A percentile compares a stretch with the other conserved stretches of the same genome.
Conservation (phyloP, 257 asterid genomes). For the Fraxinus quadrangulata region DNA sequence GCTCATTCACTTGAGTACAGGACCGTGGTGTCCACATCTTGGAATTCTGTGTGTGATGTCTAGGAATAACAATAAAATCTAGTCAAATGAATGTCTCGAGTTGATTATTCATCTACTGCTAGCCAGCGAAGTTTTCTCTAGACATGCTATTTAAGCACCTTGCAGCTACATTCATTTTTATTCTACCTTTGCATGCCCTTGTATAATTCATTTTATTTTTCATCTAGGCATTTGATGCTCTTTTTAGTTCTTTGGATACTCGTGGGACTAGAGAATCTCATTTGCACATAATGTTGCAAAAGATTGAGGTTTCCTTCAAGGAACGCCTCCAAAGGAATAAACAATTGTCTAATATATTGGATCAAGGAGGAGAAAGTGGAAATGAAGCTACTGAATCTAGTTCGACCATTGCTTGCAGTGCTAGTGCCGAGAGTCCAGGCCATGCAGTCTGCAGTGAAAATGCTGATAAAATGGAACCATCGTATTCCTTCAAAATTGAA, state of each 20-base stretch:
- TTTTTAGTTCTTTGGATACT: constrained; percentile 71
- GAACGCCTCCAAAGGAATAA: constrained; percentile 51
- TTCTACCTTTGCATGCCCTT: not conserved
- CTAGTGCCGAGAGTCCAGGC: constrained; percentile 54
- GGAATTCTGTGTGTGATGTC: not conserved
- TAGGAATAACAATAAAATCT: constrained; percentile 4
- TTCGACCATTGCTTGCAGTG: constrained; percentile 38
- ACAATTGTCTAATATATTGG: constrained; percentile 23
- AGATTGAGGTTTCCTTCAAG: constrained; percentile 75
- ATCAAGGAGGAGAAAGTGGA: constrained; percentile 23
- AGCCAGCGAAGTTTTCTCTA: not conserved
- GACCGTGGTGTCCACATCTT: constrained; percentile 7
- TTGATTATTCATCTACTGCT: not conserved
- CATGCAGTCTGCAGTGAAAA: constrained; percentile 53
- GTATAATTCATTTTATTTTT: constrained; percentile 6
- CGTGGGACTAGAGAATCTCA: constrained; percentile 97
- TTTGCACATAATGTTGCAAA: constrained; percentile 87
- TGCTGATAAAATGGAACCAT: constrained; percentile 59
- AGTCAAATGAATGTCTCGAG: constrained; percentile 10
- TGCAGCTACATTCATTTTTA: not conserved
- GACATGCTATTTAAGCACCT: not conserved
- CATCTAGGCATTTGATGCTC: constrained; percentile 84
- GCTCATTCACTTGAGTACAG: constrained; percentile 4
- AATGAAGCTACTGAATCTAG: constrained; percentile 47
- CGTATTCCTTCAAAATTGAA: constrained; percentile 69